Percentiles rank a stretch among this genome's conserved stretches.
Evolutionary conservation across 2,329 filamentous ascomycete genomes (phyloP).

Genomic region (Cylindrodendrum hubeiense): DNA sequence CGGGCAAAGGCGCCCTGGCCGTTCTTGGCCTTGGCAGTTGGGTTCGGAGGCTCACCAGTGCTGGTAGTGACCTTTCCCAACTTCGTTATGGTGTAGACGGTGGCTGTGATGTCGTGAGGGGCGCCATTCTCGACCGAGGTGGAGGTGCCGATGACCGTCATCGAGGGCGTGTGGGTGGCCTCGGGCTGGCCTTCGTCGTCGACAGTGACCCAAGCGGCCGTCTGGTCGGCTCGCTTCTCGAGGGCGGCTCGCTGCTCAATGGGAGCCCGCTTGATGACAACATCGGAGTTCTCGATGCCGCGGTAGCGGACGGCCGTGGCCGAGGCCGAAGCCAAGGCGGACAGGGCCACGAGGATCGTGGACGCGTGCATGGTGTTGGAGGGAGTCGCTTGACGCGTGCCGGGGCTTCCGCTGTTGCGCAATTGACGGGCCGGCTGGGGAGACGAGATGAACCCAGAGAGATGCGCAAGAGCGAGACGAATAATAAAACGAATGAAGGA

Average conservation of each 20-base stretch:
- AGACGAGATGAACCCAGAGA: conserved; percentile 1
- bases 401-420: conserved; percentile 1
- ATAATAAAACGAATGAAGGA: conserved; percentile 20
- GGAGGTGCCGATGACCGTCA: conserved; percentile 60
- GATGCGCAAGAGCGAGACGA: conserved; percentile 32
- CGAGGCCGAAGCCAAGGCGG: conserved; percentile 45
- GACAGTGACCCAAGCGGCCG: conserved; percentile 65
- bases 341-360: conserved; percentile 46
- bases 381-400: conserved; percentile 11
- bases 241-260: conserved; percentile 13
- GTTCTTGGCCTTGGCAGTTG: conserved; percentile 56
- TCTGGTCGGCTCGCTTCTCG: conserved; percentile 48
- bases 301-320: conserved; percentile 38
- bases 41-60: conserved; percentile 58
- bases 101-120: conserved; percentile 61
- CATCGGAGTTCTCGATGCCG: conserved; percentile 17
- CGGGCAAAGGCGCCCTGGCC: conserved; percentile 62
- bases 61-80: conserved; percentile 55
- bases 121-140: conserved; percentile 53
- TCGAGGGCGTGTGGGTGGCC: conserved; percentile 62
- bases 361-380: conserved; percentile 48
- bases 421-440: conserved; percentile 20
- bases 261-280: conserved; percentile 24
- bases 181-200: conserved; percentile 58
- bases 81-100: conserved; percentile 53